Base-by-base conservation (phyloP, 2,329 filamentous ascomycete species). In the Drechmeria coniospora region DNA sequence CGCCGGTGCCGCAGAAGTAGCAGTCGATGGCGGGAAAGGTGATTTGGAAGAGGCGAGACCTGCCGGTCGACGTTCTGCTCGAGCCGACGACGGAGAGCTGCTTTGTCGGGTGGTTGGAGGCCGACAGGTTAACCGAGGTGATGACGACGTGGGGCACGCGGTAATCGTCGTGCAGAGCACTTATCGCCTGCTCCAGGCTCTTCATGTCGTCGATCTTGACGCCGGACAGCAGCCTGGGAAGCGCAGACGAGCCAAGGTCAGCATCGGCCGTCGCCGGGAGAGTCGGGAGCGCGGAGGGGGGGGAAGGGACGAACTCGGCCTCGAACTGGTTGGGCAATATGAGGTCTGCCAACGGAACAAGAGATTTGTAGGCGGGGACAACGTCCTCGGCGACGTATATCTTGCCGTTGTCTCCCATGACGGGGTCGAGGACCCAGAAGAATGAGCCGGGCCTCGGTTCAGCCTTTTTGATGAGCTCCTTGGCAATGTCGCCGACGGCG, bases 311-410 rank as follows among this genome's bases (percentile, higher is more conserved):
- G 41, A 60, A 92, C 82, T 98, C 87, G 23, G 86, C 83, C 59
- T 98, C 90, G 40, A 94, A 98, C 43, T 95, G 87, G 49, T 98
- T 98, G 4, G 90, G 90, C 11, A 95, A 57, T 31, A 98, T 92
- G 40, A 98, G 53, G 52, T 98, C 90, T 3, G 90, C 87, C 42
- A 87, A 67, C 20, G 65, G 65, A 14, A 95, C 61, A 32, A 93
- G 62, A 15, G 63, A 63, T 54, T 83, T 87, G 53, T 95, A 98
- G 10, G 80, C 84, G 0, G 86, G 86, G 11, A 95, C 80, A 4
- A 92, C 83, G 37, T 92, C 83, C 42, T 87, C 76, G 5, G 78
- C 80, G 6, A 98, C 87, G 47, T 98, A 98, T 9, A 98, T 63
- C 39, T 69, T 73, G 27, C 84, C 90, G 44, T 94, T 84, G 49